Evolutionary conservation across 345 rosid genomes (phyloP), one percentile per base, ranked within the genome.

Genomic region (Salix koriyanagi): DNA sequence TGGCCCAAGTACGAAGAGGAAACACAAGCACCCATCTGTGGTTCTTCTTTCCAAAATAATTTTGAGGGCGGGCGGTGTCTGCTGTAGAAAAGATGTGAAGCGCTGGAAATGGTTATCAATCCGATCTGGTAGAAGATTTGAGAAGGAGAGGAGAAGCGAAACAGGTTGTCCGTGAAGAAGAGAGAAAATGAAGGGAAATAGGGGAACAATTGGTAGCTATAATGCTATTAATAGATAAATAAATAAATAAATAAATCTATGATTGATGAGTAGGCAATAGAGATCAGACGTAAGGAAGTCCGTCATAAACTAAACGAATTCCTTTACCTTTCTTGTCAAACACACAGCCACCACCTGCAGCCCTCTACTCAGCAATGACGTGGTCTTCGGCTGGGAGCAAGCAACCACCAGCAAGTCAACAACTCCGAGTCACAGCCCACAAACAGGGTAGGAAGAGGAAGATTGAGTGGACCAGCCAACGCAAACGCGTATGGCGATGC

Each of bases 21-120:
- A 16, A 87, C 77, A 52, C 98, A 93, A 2, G 69, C 34, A 16
- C 97, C 98, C 98, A 93, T 92, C 14, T 58, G 13, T 39, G 11
- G 3, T 6, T 44, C 60, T 12, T 19, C n/a, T 11, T 15, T 68
- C 14, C 13, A 41, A 10, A 10, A 11, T 48, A 34, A 12, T 70
- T 50, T 7, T 26, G 61, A 14, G 26, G 36, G 4, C 50, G 32
- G 12, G 42, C 21, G 2, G 21, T 4, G 28, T 23, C n/a, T 11
- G 32, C 5, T 25, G 11, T 14, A 65, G 39, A 6, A 28, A n/a
- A 23, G 16, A 39, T 7, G 26, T 41, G 65, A 8, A 8, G 16
- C 12, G 25, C 37, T 34, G 28, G 74, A 71, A 28, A 34, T 28
- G 61, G 61, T n/a, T 56, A 3, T n/a, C n/a, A 23, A 56, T 56